These are phyloP conservation scores for Acanthamoeba divionensis DNA, from an alignment of 208 protist species.

Conservation along the genomic window DNA sequence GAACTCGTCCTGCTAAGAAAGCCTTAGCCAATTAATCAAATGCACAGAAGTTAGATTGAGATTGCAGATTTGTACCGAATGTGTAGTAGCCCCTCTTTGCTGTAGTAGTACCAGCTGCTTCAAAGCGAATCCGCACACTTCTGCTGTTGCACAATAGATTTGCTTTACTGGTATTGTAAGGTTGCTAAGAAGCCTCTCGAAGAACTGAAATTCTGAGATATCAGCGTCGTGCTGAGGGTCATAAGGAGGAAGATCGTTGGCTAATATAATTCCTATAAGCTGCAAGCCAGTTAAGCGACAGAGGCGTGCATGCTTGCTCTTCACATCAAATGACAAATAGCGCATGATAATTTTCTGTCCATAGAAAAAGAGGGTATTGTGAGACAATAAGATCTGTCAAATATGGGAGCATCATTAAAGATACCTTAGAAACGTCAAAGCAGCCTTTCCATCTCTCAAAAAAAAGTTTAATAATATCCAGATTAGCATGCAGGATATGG, in stretches of 20 bases:
- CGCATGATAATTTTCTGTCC: conserved; percentile 39
- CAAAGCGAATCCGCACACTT: conserved; percentile 78
- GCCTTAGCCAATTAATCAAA: background rate
- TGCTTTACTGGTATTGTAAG: conserved; percentile 62
- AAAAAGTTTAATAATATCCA: conserved; percentile 80
- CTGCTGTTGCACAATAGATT: conserved; percentile 70
- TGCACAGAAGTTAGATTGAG: too few species aligned
- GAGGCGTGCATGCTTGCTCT: conserved; percentile 32
- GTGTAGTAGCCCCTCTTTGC: background rate
- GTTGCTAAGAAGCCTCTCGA: conserved; percentile 59
- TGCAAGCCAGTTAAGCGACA: conserved; percentile 72
- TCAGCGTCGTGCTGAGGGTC: conserved; percentile 47
- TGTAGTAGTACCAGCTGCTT: conserved; percentile 23
- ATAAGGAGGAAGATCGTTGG: conserved; percentile 62
- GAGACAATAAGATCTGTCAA: background rate
- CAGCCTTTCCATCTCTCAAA: conserved; percentile 67
- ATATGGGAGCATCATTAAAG: background rate
- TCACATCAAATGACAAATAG: conserved; percentile 50
- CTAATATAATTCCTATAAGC: conserved; percentile 76
- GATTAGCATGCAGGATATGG: conserved; percentile 74
- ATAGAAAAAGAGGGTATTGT: background rate
- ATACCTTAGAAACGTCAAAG: conserved; percentile 45
- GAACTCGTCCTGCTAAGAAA: background rate
- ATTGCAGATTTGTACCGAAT: conserved; percentile 23
- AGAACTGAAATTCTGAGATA: conserved; percentile 61